Evolutionary conservation across 495 filamentous ascomycete genomes (phyloP).

Genomic region (Aspergillus diversus): DNA sequence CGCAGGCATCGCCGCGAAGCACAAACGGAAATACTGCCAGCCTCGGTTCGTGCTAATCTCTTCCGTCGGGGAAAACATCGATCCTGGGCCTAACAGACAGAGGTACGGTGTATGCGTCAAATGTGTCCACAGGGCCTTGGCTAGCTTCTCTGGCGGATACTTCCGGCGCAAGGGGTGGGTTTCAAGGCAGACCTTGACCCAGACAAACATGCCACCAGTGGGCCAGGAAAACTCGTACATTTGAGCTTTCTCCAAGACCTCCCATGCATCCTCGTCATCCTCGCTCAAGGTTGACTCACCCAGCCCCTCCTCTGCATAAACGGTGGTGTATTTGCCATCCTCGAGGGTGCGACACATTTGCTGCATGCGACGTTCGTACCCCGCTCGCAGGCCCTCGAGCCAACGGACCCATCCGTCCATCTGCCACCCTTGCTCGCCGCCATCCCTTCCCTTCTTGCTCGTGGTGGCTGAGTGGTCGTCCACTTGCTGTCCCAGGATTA

Average conservation of each 20-base stretch:
- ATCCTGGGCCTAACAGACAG: conserved; percentile 68
- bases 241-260: conserved; percentile 66
- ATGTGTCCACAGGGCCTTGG: conserved; percentile 70
- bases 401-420: conserved; percentile 87
- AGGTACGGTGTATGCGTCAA: conserved; percentile 68
- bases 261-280: conserved; percentile 57
- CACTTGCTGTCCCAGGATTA: conserved; percentile 69
- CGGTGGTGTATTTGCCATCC: conserved; percentile 55
- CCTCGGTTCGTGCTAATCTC: conserved; percentile 48
- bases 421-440: conserved; percentile 64
- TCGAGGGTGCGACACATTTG: conserved; percentile 73
- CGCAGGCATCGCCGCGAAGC: conserved; percentile 80
- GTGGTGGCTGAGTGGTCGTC: conserved; percentile 29
- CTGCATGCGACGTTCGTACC: conserved; percentile 83
- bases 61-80: conserved; percentile 69
- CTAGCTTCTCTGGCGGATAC: conserved; percentile 46
- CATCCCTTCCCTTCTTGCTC: conserved; percentile 26
- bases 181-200: conserved; percentile 70
- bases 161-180: conserved; percentile 68
- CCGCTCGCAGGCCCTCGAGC: conserved; percentile 78
- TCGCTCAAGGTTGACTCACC: conserved; percentile 38
- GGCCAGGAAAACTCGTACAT: conserved; percentile 79
- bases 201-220: conserved; percentile 92
- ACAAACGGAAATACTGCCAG: conserved; percentile 73
- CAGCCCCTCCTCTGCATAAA: conserved; percentile 45